phyloP scores from a whole-genome alignment of 1,284 basidiomycete genomes.

The Kwoniella shivajii region DNA sequence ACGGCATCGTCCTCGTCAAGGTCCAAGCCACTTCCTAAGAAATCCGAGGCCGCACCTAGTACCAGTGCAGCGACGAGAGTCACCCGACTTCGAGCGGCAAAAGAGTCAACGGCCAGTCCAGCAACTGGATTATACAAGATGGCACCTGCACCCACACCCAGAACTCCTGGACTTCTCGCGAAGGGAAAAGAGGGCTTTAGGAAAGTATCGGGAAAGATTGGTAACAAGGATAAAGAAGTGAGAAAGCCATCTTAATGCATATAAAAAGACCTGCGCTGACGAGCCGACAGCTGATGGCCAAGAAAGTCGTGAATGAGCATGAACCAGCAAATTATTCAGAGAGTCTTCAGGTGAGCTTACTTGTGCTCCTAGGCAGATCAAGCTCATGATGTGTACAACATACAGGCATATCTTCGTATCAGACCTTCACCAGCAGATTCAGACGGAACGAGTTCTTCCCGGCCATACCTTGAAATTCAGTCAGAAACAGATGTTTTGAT shows the following conservation, averaged over 20 bases:
- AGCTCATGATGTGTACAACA: constrained; percentile 5
- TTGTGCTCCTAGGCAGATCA: background rate
- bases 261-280: constrained; percentile 1
- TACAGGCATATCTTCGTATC: constrained; percentile 55
- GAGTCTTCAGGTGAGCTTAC: constrained; percentile 32
- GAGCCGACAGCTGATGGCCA: background rate
- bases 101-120: constrained; percentile 19
- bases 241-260: background rate
- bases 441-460: constrained; percentile 7
- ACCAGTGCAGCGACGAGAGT: constrained; percentile 12
- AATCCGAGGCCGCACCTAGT: background rate
- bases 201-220: constrained; percentile 47
- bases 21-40: constrained; percentile 6
- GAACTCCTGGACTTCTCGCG: constrained; percentile 31
- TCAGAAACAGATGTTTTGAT: constrained; percentile 57
- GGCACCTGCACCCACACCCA: constrained; percentile 1
- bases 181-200: constrained; percentile 44
- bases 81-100: constrained; percentile 36
- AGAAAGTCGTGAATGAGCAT: background rate
- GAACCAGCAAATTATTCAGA: constrained; percentile 19
- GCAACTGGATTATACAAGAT: background rate
- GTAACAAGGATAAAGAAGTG: constrained; percentile 38
- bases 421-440: constrained; percentile 48
- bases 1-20: constrained; percentile 2
- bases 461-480: constrained; percentile 53